Evolutionary conservation across 768 basidiomycete species (phyloP), one percentile per base, ranked within the genome.

Genomic region (Agrocybe pediades): DNA sequence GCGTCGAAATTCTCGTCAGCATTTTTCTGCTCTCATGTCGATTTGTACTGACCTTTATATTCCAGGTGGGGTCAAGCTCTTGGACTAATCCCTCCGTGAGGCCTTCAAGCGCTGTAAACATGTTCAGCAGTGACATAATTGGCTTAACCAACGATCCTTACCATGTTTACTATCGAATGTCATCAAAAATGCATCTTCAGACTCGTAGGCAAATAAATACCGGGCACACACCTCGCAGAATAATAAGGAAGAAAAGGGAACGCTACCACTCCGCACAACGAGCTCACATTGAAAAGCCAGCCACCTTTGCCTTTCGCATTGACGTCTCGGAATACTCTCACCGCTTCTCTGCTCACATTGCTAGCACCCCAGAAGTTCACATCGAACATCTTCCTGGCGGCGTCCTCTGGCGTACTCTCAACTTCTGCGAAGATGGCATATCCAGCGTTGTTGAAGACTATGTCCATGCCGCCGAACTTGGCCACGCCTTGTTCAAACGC

Each of bases 11-110:
- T 36, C 3, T 4, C 4, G 11, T 36, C 3, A 36, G 11, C 33
- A n/a, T n/a, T 36, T n/a, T 13, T 5, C 33, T 36, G 33, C 4
- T n/a, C 4, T 30, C 29, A 30, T 30, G 29, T 7, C 7, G 6
- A 30, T 15, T 30, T 30, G 15, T 30, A 13, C 33, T 4, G 33
- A 36, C 33, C 33, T 36, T 36, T 29, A 77, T 77, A 51, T 77
- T 78, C 76, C 78, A 79, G 11, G 60, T 61, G 1, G 74, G 75
- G 16, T 65, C 62, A 39, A 79, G 33, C 46, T 79, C 78, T 36
- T 62, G 63, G 0, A 63, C 58, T 4, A 77, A 52, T 3, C 67
- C 47, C 51, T 71, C 64, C 1, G 66, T 69, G 43, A 73, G 62
- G 2, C 67, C 72, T 43, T 76, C 73, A 0, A 74, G 24, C 0